Conservation (phyloP, 1,139 yeast species). For the Blastobotrys arbuscula region DNA sequence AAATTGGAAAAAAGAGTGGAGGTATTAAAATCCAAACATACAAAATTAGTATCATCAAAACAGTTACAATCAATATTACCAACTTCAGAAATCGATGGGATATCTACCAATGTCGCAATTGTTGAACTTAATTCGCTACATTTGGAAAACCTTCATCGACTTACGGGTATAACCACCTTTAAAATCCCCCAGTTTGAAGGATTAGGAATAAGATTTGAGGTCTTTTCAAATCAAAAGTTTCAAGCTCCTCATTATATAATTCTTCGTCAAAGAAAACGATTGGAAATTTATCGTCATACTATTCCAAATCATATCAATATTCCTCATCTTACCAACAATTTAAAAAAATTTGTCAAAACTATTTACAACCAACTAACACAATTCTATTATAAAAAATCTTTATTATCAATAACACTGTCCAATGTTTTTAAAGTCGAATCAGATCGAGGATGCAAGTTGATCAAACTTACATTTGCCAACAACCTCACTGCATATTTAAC, state of each 20-base stretch:
- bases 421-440: conserved; percentile 15
- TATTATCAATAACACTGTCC: conserved; percentile 15
- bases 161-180: conserved; percentile 26
- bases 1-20: conserved; percentile 3
- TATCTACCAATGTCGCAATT: conserved; percentile 1
- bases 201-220: conserved; percentile 26
- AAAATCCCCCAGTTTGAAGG: conserved; percentile 18
- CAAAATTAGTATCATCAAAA: background rate
- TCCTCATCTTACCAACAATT: conserved; percentile 1
- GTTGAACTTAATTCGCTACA: conserved; percentile 11
- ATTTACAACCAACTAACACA: conserved; percentile 15
- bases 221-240: conserved; percentile 16
- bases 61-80: background rate
- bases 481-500: conserved; percentile 13
- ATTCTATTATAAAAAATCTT: background rate
- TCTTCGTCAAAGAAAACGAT: conserved; percentile 14
- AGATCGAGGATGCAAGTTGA: conserved; percentile 19
- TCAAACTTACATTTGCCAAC: conserved; percentile 17
- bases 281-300: conserved; percentile 23
- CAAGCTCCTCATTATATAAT: conserved; percentile 25
- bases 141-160: conserved; percentile 22
- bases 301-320: conserved; percentile 24
- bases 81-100: background rate
- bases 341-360: conserved; percentile 17
- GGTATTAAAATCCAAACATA: background rate